Percentiles rank a stretch among this genome's conserved stretches.
Evolutionary conservation across 2,329 filamentous ascomycete species (phyloP).

Genomic region (Helotiales sp.): DNA sequence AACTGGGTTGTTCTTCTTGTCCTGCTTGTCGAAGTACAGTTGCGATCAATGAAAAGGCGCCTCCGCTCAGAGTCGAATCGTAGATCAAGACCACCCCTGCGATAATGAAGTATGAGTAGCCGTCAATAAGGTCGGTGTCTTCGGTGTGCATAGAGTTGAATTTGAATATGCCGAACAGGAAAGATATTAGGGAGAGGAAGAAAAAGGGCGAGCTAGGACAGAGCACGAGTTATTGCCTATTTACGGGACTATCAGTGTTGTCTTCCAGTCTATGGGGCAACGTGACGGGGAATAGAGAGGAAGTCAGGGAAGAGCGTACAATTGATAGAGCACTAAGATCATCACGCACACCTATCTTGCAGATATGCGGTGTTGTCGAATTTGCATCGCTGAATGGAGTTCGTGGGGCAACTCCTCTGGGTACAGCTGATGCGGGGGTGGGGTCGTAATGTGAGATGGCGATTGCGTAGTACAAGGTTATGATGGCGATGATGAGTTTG

Average conservation of each 20-base stretch:
- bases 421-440: too few species aligned
- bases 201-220: not conserved
- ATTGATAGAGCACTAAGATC: not conserved
- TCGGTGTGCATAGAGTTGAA: not conserved
- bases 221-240: conserved; percentile 9
- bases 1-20: conserved; percentile 27
- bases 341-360: not conserved
- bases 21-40: conserved; percentile 28
- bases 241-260: not conserved
- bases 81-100: conserved; percentile 24
- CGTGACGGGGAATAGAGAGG: not conserved
- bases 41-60: conserved; percentile 26
- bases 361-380: not conserved
- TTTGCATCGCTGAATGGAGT: not conserved
- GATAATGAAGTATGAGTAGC: conserved; percentile 10
- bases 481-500: not conserved
- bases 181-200: not conserved
- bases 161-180: not conserved
- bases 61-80: conserved; percentile 25
- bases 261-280: not conserved
- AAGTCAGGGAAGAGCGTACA: not conserved
- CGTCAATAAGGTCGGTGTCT: conserved; percentile 7
- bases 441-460: too few species aligned
- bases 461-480: too few species aligned
- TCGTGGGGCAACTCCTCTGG: too few species aligned